A percentile compares a stretch with the other conserved stretches of the same genome.
Conservation (phyloP, 2,329 filamentous ascomycete genomes). For the Colletotrichum viniferum region DNA sequence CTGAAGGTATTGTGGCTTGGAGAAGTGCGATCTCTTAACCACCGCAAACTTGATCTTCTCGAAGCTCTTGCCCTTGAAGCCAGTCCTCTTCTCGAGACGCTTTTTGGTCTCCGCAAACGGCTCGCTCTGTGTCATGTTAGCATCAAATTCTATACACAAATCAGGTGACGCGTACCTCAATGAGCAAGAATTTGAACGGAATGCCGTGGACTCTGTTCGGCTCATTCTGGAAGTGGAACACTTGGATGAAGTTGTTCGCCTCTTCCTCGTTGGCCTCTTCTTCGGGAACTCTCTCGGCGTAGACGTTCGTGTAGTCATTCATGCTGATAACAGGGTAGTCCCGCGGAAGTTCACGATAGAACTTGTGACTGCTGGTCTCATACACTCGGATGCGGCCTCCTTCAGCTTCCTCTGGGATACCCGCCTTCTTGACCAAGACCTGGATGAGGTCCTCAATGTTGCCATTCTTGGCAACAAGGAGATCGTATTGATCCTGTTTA, state of each 20-base stretch:
- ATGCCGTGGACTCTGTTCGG: constrained; percentile 82
- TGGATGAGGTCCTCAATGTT: constrained; percentile 79
- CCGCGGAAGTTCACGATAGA: constrained; percentile 76
- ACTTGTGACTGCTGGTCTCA: constrained; percentile 81
- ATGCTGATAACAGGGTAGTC: constrained; percentile 79
- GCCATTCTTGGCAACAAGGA: constrained; percentile 88
- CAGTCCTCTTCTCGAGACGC: constrained; percentile 88
- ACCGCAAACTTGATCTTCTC: constrained; percentile 98
- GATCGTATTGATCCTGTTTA: constrained; percentile 72
- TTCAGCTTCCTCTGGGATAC: constrained; percentile 74
- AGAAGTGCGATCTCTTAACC: constrained; percentile 73
- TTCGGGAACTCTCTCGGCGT: constrained; percentile 80
- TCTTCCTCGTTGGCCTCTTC: constrained; percentile 67
- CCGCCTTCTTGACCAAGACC: constrained; percentile 79
- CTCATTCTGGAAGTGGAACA: constrained; percentile 93
- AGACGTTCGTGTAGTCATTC: constrained; percentile 83
- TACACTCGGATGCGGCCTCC: constrained; percentile 78
- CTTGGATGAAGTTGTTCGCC: constrained; percentile 67
- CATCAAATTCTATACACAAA: neutral
- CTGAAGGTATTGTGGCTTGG: constrained; percentile 80
- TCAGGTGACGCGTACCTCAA: constrained; percentile 64
- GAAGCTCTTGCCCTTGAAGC: constrained; percentile 96
- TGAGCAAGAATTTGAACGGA: constrained; percentile 88
- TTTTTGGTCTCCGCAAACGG: constrained; percentile 91
- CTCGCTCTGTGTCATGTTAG: constrained; percentile 64